These are phyloP conservation scores for Davidsoniella neocaledoniae DNA, from an alignment of 2,329 filamentous ascomycete species.

Conservation along the genomic window DNA sequence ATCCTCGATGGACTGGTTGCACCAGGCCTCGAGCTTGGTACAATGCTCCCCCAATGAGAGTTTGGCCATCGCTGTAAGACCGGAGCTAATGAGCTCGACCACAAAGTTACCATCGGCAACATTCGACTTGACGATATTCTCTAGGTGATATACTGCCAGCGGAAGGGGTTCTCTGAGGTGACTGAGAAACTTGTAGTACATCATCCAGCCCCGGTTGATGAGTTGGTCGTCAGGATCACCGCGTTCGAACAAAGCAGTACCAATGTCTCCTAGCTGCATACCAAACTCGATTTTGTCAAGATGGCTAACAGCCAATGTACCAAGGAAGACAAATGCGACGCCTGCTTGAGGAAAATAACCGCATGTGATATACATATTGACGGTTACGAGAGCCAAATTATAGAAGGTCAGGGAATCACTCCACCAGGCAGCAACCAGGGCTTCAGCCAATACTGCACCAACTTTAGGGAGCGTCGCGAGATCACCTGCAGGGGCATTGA, in stretches of 20 bases:
- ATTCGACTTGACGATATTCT: slow-evolving; percentile 49
- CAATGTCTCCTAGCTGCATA: slow-evolving; percentile 44
- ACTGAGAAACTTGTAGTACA: slow-evolving; percentile 53
- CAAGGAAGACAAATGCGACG: slow-evolving; percentile 50
- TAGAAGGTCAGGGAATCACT: slow-evolving; percentile 56
- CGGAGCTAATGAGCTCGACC: slow-evolving; percentile 54
- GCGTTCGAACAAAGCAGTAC: slow-evolving; percentile 46
- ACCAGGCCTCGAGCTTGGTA: slow-evolving; percentile 52
- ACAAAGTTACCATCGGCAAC: slow-evolving; percentile 53
- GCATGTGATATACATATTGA: slow-evolving; percentile 44
- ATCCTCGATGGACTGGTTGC: slow-evolving; percentile 56
- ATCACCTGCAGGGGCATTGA: slow-evolving; percentile 18
- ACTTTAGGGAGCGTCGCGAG: slow-evolving; percentile 43
- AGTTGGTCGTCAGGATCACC: slow-evolving; percentile 42
- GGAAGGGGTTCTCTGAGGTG: slow-evolving; percentile 50
- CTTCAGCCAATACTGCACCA: slow-evolving; percentile 54
- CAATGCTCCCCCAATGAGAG: slow-evolving; percentile 55
- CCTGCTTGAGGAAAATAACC: slow-evolving; percentile 55
- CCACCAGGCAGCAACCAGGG: slow-evolving; percentile 58
- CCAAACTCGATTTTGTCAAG: slow-evolving; percentile 57
- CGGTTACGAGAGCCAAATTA: slow-evolving; percentile 48
- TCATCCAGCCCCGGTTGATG: slow-evolving; percentile 49
- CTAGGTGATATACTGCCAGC: slow-evolving; percentile 40
- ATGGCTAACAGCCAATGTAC: slow-evolving; percentile 48
- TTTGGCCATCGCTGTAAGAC: slow-evolving; percentile 46